Base-by-base conservation (phyloP, 441 rosid genomes). In the Populus hybrid region DNA sequence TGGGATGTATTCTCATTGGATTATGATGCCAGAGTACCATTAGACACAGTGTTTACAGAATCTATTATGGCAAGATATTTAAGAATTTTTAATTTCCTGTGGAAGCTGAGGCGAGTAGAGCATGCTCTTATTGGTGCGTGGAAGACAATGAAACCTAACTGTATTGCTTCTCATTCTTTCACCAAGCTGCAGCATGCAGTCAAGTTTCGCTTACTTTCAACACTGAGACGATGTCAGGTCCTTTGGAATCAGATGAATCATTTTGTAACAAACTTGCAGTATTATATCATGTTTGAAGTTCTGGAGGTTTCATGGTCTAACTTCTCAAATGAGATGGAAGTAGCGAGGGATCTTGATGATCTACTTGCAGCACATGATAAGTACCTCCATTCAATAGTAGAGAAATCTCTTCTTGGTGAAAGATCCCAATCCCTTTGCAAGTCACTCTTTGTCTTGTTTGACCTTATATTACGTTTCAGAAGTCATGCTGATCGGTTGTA, bases 131-230 rank as follows among this genome's bases (percentile, higher is more conserved):
- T 90, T 73, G 95, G 97, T 81, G 89, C 95, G 67, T 93, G 99
- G 98, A 95, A 95, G 94, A 90, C 97, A 1, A 95, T 95, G 99
- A 95, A 95, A 83, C 99, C 99, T 72, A 95, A 95, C 77, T 92
- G 97, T 78, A 88, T 93, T 78, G 88, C 97, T 70, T 90, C 97
- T 67, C 87, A 88, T 82, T 89, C 95, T n/a, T 93, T 93, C 79
- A 85, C 85, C 38, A 92, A 92, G 86, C 87, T 92, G 83, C 97
- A 92, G 80, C 77, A 76, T 46, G 87, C 88, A 1, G 93, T 93
- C 76, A 92, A 89, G 82, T 73, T 86, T 77, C 96, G 88, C 81
- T 83, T 95, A 74, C 97, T 91, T 82, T 89, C 97, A 70, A 93
- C 97, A 9, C 78, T 92, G 80, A 89, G 98, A 82, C 89, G 86